These are phyloP conservation scores for Solanum medicagineum DNA, from an alignment of 257 asterid species.

Conservation along the genomic window DNA sequence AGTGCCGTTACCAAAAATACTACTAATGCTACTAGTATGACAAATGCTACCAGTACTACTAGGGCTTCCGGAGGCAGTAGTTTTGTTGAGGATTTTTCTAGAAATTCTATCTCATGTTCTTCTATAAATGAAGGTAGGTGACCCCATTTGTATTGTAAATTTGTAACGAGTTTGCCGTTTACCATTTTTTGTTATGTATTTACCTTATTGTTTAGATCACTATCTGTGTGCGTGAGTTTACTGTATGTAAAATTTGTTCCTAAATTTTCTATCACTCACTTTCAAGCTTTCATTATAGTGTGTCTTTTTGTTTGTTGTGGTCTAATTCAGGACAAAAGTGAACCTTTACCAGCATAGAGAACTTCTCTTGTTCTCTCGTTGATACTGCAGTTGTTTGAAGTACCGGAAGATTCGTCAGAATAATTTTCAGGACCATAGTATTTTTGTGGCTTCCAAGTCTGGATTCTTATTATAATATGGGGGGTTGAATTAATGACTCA, in stretches of 20 bases:
- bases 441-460: background rate
- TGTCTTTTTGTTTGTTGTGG: background rate
- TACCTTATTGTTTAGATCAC: background rate
- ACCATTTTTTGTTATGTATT: background rate
- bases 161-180: background rate
- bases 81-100: slow-evolving; percentile 44
- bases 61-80: slow-evolving; percentile 23
- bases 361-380: background rate
- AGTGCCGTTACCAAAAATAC: slow-evolving; percentile 35
- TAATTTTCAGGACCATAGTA: background rate
- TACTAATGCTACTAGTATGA: slow-evolving; percentile 19
- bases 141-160: background rate
- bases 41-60: slow-evolving; percentile 11
- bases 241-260: background rate
- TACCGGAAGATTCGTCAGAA: background rate
- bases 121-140: slow-evolving; percentile 74
- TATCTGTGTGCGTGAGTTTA: background rate
- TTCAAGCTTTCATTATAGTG: background rate
- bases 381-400: background rate
- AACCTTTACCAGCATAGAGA: background rate
- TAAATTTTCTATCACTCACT: background rate
- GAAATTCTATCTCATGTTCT: slow-evolving; percentile 74
- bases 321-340: background rate
- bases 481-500: background rate
- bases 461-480: background rate